Evolutionary conservation across 495 filamentous ascomycete species (phyloP), one percentile per base, ranked within the genome.

Genomic region (Aspergillus wentii): DNA sequence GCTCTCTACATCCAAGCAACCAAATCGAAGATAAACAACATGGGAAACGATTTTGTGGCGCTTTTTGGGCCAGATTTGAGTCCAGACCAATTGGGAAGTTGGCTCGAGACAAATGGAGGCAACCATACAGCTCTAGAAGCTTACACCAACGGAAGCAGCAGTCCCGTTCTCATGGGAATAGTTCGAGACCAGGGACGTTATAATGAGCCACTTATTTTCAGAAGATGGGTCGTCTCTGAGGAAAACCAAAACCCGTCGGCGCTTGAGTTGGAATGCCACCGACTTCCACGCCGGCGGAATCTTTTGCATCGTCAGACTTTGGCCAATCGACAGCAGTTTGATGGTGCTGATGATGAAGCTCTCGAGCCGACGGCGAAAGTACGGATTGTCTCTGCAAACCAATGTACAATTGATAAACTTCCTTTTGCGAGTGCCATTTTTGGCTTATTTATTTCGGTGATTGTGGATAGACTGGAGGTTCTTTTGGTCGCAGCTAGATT

Each of bases 371-470:
- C 42, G 2, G 38, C 35, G 1, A 60, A 63, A 36, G 43, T 46
- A 8, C 39, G 49, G 20, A 16, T 49, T 5, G 13, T 61, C 2
- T 48, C 57, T 13, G 62, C 59, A 6, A 19, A 27, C 1, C 22
- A 28, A 11, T 62, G 59, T 25, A 56, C 54, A 1, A 46, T 85
- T 3, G 78, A 84, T 41, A 69, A 54, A 17, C 60, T 88, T 1
- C 82, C 88, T 0, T 58, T 71, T 18, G 52, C 59, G 11, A 79
- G 80, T 38, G 70, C 76, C 1, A 68, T 79, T 17, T 77, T 94
- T 40, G 84, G 79, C 1, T 65, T 83, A 11, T 71, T 94, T 22
- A 69, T 94, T 17, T 88, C 92, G 0, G 79, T 82, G 0, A 80
- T 96, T 6, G 61, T 85, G 4, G 75, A 84, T 38, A 74, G 74